A percentile compares a stretch with the other conserved stretches of the same genome.
Evolutionary conservation across 2,329 filamentous ascomycete genomes (phyloP).

Genomic region (Coniella lustricola): DNA sequence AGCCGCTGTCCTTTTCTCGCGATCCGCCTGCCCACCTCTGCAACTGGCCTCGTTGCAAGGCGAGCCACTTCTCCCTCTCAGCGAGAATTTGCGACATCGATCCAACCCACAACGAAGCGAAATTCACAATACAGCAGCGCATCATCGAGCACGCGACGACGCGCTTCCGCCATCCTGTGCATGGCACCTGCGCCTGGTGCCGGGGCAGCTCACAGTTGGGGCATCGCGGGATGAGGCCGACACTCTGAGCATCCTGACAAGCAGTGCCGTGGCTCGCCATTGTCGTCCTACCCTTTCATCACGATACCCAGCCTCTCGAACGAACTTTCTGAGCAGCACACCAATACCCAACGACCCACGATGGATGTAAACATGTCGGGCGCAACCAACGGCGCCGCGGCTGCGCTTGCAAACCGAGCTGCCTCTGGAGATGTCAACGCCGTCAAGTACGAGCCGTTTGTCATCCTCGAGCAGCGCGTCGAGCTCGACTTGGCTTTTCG

Average conservation of each 20-base stretch:
- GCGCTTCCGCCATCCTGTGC: constrained; percentile 2
- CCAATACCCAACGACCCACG: too few species aligned
- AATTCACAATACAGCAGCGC: constrained; percentile 5
- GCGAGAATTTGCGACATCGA: not conserved
- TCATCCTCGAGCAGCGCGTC: constrained; percentile 76
- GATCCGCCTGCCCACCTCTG: too few species aligned
- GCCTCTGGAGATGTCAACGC: constrained; percentile 10
- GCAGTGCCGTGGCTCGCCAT: not conserved
- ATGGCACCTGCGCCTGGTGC: constrained; percentile 13
- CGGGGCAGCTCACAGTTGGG: constrained; percentile 6
- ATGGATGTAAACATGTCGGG: constrained; percentile 19
- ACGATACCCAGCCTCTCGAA: not conserved
- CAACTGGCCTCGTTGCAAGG: too few species aligned
- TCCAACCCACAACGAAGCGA: not conserved
- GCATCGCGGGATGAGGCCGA: constrained; percentile 2
- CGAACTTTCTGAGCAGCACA: constrained; percentile 7
- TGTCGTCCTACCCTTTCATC: too few species aligned
- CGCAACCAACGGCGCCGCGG: constrained; percentile 17
- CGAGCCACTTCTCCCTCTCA: not conserved
- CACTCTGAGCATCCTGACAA: not conserved
- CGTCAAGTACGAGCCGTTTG: constrained; percentile 29
- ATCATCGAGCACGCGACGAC: not conserved
- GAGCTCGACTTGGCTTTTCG: constrained; percentile 85
- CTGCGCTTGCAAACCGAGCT: constrained; percentile 10
- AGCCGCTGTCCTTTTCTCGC: too few species aligned